These are phyloP conservation scores for Prunus armeniaca DNA, from an alignment of 306 rosid species.

Conservation along the genomic window DNA sequence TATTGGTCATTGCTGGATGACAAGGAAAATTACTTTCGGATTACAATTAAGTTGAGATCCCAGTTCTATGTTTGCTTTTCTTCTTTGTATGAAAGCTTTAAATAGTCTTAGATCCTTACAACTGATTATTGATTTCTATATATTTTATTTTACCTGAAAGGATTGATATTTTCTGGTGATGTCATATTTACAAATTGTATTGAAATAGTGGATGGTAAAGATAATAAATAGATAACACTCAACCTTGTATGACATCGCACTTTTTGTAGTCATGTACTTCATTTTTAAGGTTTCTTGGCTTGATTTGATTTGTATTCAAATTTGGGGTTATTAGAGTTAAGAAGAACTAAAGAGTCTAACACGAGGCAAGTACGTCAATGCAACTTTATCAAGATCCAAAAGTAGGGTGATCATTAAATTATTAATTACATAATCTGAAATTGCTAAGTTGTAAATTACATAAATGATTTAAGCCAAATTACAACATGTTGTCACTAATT, in stretches of 20 bases:
- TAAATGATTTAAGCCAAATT: neutral
- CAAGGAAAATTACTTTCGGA: conserved; percentile 13
- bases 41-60: conserved; percentile 23
- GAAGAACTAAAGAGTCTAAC: conserved; percentile 10
- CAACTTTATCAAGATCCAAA: neutral
- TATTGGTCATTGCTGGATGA: conserved; percentile 21
- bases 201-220: conserved; percentile 3
- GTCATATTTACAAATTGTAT: conserved; percentile 4
- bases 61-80: conserved; percentile 20
- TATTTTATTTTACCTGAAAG: conserved; percentile 18
- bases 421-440: neutral
- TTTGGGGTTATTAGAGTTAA: neutral
- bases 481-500: neutral
- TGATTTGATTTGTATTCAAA: neutral
- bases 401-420: too few species aligned
- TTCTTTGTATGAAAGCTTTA: conserved; percentile 30
- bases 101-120: conserved; percentile 17
- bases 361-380: neutral
- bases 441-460: neutral
- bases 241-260: conserved; percentile 9
- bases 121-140: conserved; percentile 23
- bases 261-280: conserved; percentile 12
- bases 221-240: conserved; percentile 12
- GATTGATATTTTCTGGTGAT: conserved; percentile 17
- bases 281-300: conserved; percentile 7